phyloP scores from a whole-genome alignment of 2,329 filamentous ascomycete genomes.

The Cercospora canescens region DNA sequence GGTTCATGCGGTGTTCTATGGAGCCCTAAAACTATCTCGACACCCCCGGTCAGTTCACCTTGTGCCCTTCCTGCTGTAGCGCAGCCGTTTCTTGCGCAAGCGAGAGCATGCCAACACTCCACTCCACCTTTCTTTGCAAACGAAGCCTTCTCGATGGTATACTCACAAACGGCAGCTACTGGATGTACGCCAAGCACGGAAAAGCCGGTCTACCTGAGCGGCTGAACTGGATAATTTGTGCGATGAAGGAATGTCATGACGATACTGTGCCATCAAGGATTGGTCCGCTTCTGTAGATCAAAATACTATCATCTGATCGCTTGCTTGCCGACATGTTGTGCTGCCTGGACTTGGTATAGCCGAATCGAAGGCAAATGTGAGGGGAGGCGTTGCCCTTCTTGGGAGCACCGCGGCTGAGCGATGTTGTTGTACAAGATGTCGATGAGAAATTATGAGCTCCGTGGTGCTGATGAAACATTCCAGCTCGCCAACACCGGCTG shows the following conservation, averaged over 20 bases:
- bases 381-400: not conserved
- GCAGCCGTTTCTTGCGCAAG: not conserved
- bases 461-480: not conserved
- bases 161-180: not conserved
- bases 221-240: not conserved
- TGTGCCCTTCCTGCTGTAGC: not conserved
- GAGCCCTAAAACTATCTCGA: not conserved
- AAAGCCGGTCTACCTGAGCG: not conserved
- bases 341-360: not conserved
- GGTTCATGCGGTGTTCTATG: not conserved
- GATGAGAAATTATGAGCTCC: not conserved
- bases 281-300: not conserved
- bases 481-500: not conserved
- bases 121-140: not conserved
- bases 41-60: not conserved
- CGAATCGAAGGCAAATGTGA: not conserved
- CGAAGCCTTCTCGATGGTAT: not conserved
- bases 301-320: not conserved
- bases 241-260: not conserved
- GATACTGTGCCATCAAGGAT: not conserved
- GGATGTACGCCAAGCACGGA: not conserved
- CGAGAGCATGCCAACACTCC: not conserved
- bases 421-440: not conserved
- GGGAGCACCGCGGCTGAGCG: not conserved
- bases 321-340: not conserved